Base-by-base conservation (phyloP, 805 yeast genomes). In the Millerago galiae region DNA sequence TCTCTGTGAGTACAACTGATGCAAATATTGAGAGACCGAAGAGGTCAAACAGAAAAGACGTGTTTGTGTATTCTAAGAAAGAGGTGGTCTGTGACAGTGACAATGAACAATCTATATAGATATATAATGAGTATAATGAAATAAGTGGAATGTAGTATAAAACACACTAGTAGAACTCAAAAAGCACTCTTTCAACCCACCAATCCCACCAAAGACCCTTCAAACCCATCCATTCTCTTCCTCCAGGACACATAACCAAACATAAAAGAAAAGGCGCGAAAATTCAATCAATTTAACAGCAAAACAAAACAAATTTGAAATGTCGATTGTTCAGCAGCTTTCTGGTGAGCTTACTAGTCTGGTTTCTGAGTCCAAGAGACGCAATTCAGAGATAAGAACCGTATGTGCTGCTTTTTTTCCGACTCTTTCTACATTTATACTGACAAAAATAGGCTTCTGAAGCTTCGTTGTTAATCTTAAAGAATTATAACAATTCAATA, bases 291-390 rank as follows among this genome's bases (percentile, higher is more conserved):
- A 21, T 21, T 21, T 21, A 21, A 21, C 24, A 21, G 7, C 24
- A 21, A 21, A 21, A 21, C 24, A 21, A 21, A 21, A 26, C 10
- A 26, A 10, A 7, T 14, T 17, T 31, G 24, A 29, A 30, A 74
- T 74, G 79, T 56, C 72, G n/a, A 50, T 71, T 2, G 59, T 75
- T 9, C 66, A 67, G 21, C 77, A 68, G 51, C 62, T 87, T 41
- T 60, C 65, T 10, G 49, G 73, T 0, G 96, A 88, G 54, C 66
- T 89, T 48, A 63, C 71, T 10, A 68, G 65, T 25, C 66, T 91
- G 41, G 66, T 80, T 4, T 63, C 81, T 1, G 96, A 88, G 51
- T 71, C 93, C 9, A 81, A 78, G 59, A 69, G 95, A 40, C 71
- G 86, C 49, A 79, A 79, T 53, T 55, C 77, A 0, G 91, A 83